phyloP scores from a whole-genome alignment of 1,139 yeast genomes.

The Pichia inconspicua region DNA sequence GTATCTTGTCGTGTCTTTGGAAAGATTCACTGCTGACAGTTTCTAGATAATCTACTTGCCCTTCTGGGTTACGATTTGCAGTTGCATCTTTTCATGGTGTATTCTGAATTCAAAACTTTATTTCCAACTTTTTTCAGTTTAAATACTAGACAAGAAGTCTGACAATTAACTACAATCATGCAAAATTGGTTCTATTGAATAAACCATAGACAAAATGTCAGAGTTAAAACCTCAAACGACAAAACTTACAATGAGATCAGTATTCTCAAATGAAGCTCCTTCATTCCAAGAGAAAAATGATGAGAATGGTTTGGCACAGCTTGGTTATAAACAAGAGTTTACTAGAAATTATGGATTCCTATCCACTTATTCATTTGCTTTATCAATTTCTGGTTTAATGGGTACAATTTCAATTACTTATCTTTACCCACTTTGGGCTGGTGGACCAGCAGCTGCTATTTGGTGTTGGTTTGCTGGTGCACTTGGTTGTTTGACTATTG shows the following conservation, averaged over 20 bases:
- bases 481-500: conserved; percentile 50
- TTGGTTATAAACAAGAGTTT: conserved; percentile 31
- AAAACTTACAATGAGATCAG: conserved; percentile 4
- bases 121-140: no score
- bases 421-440: conserved; percentile 33
- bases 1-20: no score
- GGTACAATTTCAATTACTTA: conserved; percentile 30
- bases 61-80: not conserved
- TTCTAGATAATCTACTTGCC: not conserved
- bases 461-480: conserved; percentile 70
- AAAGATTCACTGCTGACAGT: not conserved
- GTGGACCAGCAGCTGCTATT: conserved; percentile 50
- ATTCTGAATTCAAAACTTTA: no score
- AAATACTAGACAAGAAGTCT: no score
- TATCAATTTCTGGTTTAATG: conserved; percentile 30
- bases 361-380: conserved; percentile 29
- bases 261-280: conserved; percentile 9
- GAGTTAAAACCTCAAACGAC: conserved; percentile 1
- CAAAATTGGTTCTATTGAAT: no score
- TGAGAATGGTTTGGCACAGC: conserved; percentile 26
- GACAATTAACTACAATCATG: no score
- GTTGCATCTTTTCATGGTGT: no score
- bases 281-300: conserved; percentile 18
- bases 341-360: conserved; percentile 26
- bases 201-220: not conserved